Base-by-base conservation (phyloP, 495 filamentous ascomycete species). In the Daldinia bambusicola region DNA sequence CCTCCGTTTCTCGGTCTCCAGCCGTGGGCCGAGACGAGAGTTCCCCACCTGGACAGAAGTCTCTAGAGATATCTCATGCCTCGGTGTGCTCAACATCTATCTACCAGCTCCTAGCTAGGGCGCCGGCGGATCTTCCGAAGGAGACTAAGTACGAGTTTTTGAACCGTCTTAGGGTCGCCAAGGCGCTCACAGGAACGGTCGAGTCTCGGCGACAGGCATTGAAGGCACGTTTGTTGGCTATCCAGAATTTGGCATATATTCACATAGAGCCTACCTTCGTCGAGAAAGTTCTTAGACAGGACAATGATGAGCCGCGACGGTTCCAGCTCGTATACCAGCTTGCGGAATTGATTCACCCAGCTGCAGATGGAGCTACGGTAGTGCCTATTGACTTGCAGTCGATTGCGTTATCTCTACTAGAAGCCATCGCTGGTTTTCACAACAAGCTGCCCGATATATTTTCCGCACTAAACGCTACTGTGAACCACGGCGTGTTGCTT, bases 401-500 rank as follows among this genome's bases (percentile, higher is more conserved):
- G n/a, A 85, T 95, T 64, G 93, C 93, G 5, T 82, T 98, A 32
- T 84, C 88, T 41, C 86, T 93, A 0, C 80, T 99, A 41, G 94
- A 97, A 78, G 91, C 92, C 8, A 84, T 98, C 45, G 85, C 90
- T 10, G 90, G 91, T 72, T 91, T 95, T 64, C 91, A 93, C 67
- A 75, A 82, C 62, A 95, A 92, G 74, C 85, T 91, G 20, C 76
- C 86, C 16, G 96, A 99, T 69, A 90, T 98, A 14, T 89, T 92
- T 66, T 86, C 92, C 56, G 94, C 95, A 32, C 82, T 99, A 22
- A 95, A 91, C 75, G 91, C 94, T 62, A 95, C 95, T 78, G 93
- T 97, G 60, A 98, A 94, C 75, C 96, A 99, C 71, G 96, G 96
- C 13, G 90, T 98, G 14, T 85, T 99, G n/a, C 90, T 97, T 75